Evolutionary conservation across 345 rosid genomes (phyloP), one percentile per base, ranked within the genome.

Genomic region (Microcos paniculata): DNA sequence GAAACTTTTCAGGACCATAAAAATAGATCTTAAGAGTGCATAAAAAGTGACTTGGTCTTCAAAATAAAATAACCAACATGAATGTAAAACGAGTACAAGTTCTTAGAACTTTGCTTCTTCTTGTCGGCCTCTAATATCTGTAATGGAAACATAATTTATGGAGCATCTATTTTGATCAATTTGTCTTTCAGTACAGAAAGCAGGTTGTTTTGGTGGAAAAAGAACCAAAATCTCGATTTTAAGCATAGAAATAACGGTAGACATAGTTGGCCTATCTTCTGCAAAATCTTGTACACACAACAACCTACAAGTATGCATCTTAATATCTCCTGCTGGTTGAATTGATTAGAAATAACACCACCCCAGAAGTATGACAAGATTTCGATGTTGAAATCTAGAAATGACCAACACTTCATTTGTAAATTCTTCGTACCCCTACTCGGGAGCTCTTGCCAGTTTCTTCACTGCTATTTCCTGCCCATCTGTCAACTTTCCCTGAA

Each of bases 401-500:
- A 86, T 80, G 11, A 82, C 78, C 19, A 63, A 48, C 69, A 82
- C 77, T 35, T 86, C 90, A 53, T 80, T 84, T 68, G 59, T 57
- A 53, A 84, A 82, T 55, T 86, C 84, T 70, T 73, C 73, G 0
- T 55, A 10, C 18, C 84, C 84, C 62, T 81, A 82, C 16, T 71
- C 79, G 0, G 84, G 80, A 35, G 70, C 72, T 30, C 9, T 73
- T 10, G 77, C 68, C 9, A 83, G 79, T 70, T 85, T 79, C 62
- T 83, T 86, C n/a, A 84, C 81, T 1, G 85, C 87, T 31, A 82
- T 59, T 76, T 75, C 79, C 48, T 77, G 56, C 24, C 84, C 87
- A 70, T 81, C 77, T 2, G 23, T 40, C 31, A 79, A 35, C 38
- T 4, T 62, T 46, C 79, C 79, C 79, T 57, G 62, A 48, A 48